Base-by-base conservation (phyloP, 2,329 filamentous ascomycete species). In the Aspergillus nomiae region DNA sequence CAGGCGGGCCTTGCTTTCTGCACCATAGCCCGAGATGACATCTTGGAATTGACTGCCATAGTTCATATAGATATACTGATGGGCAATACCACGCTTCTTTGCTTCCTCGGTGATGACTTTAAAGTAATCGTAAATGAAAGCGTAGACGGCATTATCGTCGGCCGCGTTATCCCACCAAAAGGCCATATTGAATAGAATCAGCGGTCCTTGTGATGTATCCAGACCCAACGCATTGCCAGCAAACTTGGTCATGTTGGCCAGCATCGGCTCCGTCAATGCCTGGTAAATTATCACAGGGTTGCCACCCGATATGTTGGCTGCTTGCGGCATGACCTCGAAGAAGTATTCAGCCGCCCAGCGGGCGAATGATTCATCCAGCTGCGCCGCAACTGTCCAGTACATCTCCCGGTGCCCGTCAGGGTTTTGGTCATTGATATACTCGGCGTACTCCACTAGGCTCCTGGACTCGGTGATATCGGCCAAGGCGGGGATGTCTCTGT, bases 41-140 rank as follows among this genome's bases (percentile, higher is more conserved):
- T 78, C 75, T 66, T 84, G 80, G 61, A 72, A 79, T 69, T 75
- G 72, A 59, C 74, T 75, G 8, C 81, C 82, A 62, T 84, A 83
- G 67, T 83, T 84, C 77, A 83, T 79, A 66, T 83, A 84, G 28
- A 81, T 43, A 4, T 46, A 53, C 16, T 34, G 14, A 32, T 32
- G 26, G 16, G 50, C 50, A 34, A 53, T 34, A 3, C 50, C 50
- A 26, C 50, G 61, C 26, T 70, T 60, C 56, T 72, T 56, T 6
- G 64, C 56, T 19, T 62, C 59, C 8, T 36, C 55, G 6, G 62
- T 58, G 12, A 64, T 43, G 0, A 24, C 54, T 8, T 57, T 24
- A 10, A 51, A 67, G 62, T 79, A 70, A 9, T 19, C 32, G 4
- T 72, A 61, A 14, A 72, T 68, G 24, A 69, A 67, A 0, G 63